Conservation (phyloP, 768 basidiomycete genomes). For the Trichaptum fuscoviolaceum region DNA sequence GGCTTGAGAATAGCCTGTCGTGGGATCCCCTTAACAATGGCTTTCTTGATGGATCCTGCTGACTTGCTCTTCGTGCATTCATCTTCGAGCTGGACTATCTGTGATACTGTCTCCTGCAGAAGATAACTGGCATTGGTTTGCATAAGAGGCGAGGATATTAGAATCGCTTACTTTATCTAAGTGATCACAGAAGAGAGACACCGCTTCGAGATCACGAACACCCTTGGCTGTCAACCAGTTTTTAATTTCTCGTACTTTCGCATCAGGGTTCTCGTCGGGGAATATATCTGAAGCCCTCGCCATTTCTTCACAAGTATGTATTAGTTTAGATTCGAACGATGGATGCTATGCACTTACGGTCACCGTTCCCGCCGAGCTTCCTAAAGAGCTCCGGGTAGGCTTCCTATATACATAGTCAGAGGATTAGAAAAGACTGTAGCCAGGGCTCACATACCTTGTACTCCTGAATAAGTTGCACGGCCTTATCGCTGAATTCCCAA, state of each 20-base stretch:
- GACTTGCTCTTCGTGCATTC: slow-evolving; percentile 55
- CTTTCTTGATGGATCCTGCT: slow-evolving; percentile 71
- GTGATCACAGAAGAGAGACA: slow-evolving; percentile 88
- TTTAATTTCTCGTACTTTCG: slow-evolving; percentile 69
- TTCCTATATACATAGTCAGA: slow-evolving; percentile 32
- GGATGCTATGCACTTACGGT: slow-evolving; percentile 45
- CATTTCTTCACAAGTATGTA: slow-evolving; percentile 45
- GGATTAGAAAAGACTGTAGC: background rate
- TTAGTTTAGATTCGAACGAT: slow-evolving; percentile 9
- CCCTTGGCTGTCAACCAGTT: slow-evolving; percentile 84
- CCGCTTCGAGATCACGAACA: slow-evolving; percentile 86
- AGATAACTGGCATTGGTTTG: background rate
- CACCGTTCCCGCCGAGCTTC: slow-evolving; percentile 62
- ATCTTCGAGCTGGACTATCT: slow-evolving; percentile 77
- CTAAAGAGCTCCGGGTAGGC: slow-evolving; percentile 83
- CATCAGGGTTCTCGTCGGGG: slow-evolving; percentile 60
- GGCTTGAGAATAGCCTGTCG: slow-evolving; percentile 93
- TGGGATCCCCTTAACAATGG: slow-evolving; percentile 90
- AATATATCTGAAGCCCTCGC: slow-evolving; percentile 56
- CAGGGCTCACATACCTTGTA: slow-evolving; percentile 57
- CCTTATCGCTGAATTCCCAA: slow-evolving; percentile 94
- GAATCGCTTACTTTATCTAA: slow-evolving; percentile 63
- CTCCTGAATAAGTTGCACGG: slow-evolving; percentile 71
- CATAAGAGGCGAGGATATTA: background rate
- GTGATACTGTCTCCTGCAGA: slow-evolving; percentile 63